phyloP scores from a whole-genome alignment of 306 rosid genomes.

The Sesbania bispinosa region DNA sequence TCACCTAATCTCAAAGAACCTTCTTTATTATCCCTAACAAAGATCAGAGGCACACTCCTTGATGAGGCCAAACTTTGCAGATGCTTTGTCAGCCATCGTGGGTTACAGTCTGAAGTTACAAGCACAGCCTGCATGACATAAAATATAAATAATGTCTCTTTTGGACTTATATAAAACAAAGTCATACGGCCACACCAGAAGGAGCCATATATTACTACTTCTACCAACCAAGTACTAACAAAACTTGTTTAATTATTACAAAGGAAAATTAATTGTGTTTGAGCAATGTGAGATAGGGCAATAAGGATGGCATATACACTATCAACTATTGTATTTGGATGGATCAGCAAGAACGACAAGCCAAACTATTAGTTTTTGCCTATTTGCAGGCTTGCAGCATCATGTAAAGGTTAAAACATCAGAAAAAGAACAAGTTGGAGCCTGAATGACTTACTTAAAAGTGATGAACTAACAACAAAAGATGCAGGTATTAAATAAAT shows the following conservation, averaged over 20 bases:
- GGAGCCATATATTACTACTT: background rate
- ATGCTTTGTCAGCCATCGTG: constrained; percentile 80
- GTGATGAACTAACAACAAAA: constrained; percentile 5
- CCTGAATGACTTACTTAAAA: background rate
- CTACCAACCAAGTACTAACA: background rate
- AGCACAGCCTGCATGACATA: constrained; percentile 54
- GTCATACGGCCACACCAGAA: background rate
- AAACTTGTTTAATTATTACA: background rate
- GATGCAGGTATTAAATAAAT: background rate
- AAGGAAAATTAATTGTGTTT: background rate
- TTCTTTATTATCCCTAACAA: constrained; percentile 54
- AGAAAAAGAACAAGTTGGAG: background rate
- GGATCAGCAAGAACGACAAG: background rate
- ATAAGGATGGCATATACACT: background rate
- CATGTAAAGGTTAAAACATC: background rate
- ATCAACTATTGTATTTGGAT: background rate
- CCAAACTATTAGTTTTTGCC: background rate
- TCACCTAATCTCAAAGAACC: constrained; percentile 79
- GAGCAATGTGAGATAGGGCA: background rate
- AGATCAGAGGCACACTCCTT: constrained; percentile 60
- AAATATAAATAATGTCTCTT: constrained; percentile 1
- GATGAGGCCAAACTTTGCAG: constrained; percentile 67
- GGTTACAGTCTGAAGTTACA: constrained; percentile 66
- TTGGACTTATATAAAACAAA: background rate
- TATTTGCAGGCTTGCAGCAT: background rate